These are phyloP conservation scores for Petrea volubilis DNA, from an alignment of 257 asterid genomes.

Conservation along the genomic window DNA sequence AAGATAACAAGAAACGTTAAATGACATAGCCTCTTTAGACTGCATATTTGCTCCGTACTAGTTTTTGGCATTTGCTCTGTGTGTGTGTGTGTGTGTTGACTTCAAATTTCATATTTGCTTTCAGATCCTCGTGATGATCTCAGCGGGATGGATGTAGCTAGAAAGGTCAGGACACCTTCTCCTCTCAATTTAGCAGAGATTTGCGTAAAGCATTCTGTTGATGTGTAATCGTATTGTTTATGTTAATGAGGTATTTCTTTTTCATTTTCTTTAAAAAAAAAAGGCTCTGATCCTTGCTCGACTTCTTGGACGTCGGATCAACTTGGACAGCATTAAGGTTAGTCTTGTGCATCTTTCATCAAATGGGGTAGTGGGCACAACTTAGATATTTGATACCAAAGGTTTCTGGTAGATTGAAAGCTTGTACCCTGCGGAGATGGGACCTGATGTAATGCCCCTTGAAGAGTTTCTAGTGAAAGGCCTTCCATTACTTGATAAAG, in stretches of 20 bases:
- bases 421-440: constrained; percentile 85
- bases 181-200: constrained; percentile 9
- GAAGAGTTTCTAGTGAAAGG: constrained; percentile 74
- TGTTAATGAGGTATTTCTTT: constrained; percentile 17
- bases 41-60: background rate
- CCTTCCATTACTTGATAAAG: constrained; percentile 73
- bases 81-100: constrained; percentile 23
- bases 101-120: constrained; percentile 24
- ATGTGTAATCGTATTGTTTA: background rate
- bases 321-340: constrained; percentile 75
- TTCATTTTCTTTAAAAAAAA: background rate
- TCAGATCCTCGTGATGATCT: constrained; percentile 99
- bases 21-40: background rate
- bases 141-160: constrained; percentile 96
- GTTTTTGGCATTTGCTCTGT: background rate
- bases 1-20: background rate
- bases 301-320: constrained; percentile 77
- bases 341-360: constrained; percentile 25
- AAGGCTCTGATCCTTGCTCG: constrained; percentile 95
- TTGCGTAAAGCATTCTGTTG: constrained; percentile 3
- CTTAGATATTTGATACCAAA: constrained; percentile 7
- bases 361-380: background rate
- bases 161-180: constrained; percentile 63
- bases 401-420: constrained; percentile 67
- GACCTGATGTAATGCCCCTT: constrained; percentile 69